Conservation (phyloP, 2,329 filamentous ascomycete genomes). For the Cordyceps cicadae region DNA sequence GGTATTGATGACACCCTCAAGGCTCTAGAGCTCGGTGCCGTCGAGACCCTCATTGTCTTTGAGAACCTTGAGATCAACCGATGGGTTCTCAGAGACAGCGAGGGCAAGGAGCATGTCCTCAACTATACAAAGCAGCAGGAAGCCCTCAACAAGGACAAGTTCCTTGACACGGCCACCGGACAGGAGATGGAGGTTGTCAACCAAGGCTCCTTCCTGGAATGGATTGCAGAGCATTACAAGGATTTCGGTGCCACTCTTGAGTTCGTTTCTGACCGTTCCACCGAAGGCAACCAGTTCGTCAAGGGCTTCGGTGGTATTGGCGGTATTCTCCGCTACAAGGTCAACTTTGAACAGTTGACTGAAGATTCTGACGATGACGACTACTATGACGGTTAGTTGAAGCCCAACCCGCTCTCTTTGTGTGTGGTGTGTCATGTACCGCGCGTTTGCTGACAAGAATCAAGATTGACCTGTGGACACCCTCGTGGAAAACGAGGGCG, state of each 20-base stretch:
- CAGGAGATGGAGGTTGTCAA: conserved; percentile 94
- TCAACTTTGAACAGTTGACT: conserved; percentile 98
- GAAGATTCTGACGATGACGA: conserved; percentile 91
- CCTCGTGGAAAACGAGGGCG: conserved; percentile 83
- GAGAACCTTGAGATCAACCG: conserved; percentile 94
- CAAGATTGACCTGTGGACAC: conserved; percentile 84
- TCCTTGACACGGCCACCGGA: conserved; percentile 91
- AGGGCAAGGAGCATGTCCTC: conserved; percentile 63
- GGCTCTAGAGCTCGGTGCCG: conserved; percentile 89
- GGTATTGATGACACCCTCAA: conserved; percentile 97
- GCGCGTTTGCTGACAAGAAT: conserved; percentile 10
- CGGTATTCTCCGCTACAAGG: conserved; percentile 95
- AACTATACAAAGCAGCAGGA: conserved; percentile 81
- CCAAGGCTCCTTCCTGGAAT: conserved; percentile 92
- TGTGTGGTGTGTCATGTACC: not conserved
- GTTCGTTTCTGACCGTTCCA: conserved; percentile 95
- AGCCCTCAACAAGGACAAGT: conserved; percentile 62
- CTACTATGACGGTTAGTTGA: conserved; percentile 63
- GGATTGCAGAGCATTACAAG: conserved; percentile 97
- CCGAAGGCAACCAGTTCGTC: conserved; percentile 98
- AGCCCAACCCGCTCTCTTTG: conserved; percentile 8
- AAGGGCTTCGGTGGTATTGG: conserved; percentile 99
- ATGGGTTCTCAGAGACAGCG: conserved; percentile 77
- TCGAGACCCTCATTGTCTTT: conserved; percentile 90
- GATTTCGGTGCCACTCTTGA: conserved; percentile 93